Percentiles rank a stretch among this genome's conserved stretches.
Conservation (phyloP, 768 basidiomycete genomes). For the Trametes sanguinea region DNA sequence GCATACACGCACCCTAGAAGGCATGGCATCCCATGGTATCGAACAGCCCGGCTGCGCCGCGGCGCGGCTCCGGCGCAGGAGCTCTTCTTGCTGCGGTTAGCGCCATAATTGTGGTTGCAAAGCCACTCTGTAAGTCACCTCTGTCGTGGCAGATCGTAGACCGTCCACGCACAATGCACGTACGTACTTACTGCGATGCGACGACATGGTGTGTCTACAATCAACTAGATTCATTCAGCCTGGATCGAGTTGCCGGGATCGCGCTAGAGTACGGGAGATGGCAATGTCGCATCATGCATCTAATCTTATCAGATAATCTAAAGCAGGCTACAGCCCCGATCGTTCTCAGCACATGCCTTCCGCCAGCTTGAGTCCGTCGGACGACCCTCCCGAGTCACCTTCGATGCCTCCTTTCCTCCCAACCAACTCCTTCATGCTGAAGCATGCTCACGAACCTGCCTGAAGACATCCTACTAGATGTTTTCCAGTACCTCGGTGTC, state of each 20-base stretch:
- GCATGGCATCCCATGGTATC: background rate
- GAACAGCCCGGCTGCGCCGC: background rate
- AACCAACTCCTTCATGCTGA: constrained; percentile 14
- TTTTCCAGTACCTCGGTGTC: constrained; percentile 37
- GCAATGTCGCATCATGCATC: background rate
- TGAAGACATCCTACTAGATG: constrained; percentile 45
- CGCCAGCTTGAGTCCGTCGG: constrained; percentile 1
- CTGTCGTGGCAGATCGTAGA: too few relatives aligned
- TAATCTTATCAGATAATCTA: constrained; percentile 23
- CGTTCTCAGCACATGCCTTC: constrained; percentile 2
- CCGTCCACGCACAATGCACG: too few relatives aligned
- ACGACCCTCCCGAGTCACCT: constrained; percentile 6
- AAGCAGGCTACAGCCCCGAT: background rate
- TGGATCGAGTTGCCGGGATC: background rate
- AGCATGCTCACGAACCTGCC: constrained; percentile 39
- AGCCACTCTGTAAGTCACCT: background rate
- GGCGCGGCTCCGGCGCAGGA: background rate
- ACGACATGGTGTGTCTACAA: too few relatives aligned
- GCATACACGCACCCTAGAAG: constrained; percentile 4
- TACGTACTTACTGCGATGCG: background rate
- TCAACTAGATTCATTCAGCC: background rate
- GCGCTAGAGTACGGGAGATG: background rate
- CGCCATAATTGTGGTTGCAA: background rate
- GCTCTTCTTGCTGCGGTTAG: background rate
- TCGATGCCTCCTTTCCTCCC: constrained; percentile 4